Evolutionary conservation across 2,329 filamentous ascomycete species (phyloP), one percentile per base, ranked within the genome.

Genomic region (Aspergillus novofumigatus): DNA sequence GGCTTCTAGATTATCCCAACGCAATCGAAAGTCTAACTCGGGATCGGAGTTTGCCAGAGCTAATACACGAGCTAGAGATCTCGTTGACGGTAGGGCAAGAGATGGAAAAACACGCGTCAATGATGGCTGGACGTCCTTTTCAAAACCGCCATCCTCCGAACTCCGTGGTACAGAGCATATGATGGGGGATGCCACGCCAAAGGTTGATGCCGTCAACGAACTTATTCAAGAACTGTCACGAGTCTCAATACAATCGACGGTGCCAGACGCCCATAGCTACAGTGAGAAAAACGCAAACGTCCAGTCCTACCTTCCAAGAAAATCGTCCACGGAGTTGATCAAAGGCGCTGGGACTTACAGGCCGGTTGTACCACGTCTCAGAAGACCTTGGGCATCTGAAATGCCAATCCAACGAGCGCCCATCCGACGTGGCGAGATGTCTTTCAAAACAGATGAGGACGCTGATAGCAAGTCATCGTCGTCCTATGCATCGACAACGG

Each of bases 181-280:
- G 23, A 72, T 72, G 17, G 69, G 72, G 56, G 62, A 65, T 47
- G 68, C 69, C 20, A 67, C 63, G 28, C 65, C 63, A 48, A 63
- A 62, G 10, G 67, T 67, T 17, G 65, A 70, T 25, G 58, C 67
- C 11, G 58, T 72, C 25, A 67, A 67, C 20, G 61, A 49, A 11
- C 63, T 72, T 6, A 63, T 73, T 25, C 59, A 66, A 49, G 70
- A 70, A 41, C 64, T 73, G 8, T 63, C 66, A 35, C 51, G 51
- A 38, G 60, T 59, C 2, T 64, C 65, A n/a, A 45, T 52, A n/a
- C 59, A 50, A 11, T 58, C 63, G 17, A 49, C 58, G 10, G 49
- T 53, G 45, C 54, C 49, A 26, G 23, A 51, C 11, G 51, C 57
- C 49, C 44, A 47, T 25, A 47, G 23, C 4, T 25, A 14, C 44